These are phyloP conservation scores for Neotropicomus parvogracilis DNA, from an alignment of 1,284 basidiomycete species.

Conservation along the genomic window DNA sequence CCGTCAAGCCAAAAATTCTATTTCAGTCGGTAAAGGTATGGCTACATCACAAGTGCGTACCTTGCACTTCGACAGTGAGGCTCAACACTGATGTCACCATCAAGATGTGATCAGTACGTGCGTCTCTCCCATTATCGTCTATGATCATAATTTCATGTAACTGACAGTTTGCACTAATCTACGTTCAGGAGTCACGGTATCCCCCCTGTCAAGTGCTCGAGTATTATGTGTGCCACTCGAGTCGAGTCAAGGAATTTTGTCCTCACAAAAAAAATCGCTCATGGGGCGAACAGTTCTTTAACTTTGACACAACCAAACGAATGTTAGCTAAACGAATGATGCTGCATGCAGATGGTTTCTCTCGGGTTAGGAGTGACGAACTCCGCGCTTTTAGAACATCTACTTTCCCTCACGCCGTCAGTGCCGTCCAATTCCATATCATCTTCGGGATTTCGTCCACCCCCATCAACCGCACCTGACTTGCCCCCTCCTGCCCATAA, in stretches of 20 bases:
- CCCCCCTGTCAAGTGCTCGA: too few relatives aligned
- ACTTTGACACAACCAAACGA: too few relatives aligned
- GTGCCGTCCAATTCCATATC: slow-evolving; percentile 28
- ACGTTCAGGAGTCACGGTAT: background rate
- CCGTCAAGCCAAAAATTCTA: background rate
- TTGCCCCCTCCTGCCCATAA: slow-evolving; percentile 12
- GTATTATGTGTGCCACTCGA: too few relatives aligned
- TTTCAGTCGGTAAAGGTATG: background rate
- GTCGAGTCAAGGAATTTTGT: background rate
- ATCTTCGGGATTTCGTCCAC: slow-evolving; percentile 16
- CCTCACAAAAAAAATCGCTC: too few relatives aligned
- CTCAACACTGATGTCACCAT: background rate
- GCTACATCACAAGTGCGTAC: slow-evolving; percentile 5
- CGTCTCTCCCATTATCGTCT: background rate
- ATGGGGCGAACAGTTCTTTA: too few relatives aligned
- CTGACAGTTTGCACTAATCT: background rate
- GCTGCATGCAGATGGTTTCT: too few relatives aligned
- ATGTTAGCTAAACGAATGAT: too few relatives aligned
- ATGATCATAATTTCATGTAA: background rate
- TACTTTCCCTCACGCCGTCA: slow-evolving; percentile 2
- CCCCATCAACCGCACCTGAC: slow-evolving; percentile 16
- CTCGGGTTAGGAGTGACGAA: background rate
- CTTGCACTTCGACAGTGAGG: background rate
- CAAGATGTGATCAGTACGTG: background rate
- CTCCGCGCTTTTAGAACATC: background rate